phyloP scores from a whole-genome alignment of 306 rosid species.

The Morella rubra region DNA sequence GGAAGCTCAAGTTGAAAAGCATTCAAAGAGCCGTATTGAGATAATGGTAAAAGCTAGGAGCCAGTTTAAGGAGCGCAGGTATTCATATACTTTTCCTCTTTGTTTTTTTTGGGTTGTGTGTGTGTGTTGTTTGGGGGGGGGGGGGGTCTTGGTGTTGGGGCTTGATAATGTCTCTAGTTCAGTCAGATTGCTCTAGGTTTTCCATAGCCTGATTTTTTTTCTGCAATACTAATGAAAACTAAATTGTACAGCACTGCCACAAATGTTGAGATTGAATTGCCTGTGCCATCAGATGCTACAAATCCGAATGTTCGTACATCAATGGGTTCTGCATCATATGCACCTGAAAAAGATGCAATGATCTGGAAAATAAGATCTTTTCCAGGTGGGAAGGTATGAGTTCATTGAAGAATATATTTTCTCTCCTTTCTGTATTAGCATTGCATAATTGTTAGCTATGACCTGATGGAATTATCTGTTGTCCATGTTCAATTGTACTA shows the following conservation, averaged over 20 bases:
- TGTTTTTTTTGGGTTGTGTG: not conserved
- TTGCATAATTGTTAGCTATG: not conserved
- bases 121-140: not conserved
- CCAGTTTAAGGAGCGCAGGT: conserved; percentile 99
- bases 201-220: conserved; percentile 15
- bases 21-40: conserved; percentile 94
- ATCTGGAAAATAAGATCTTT: conserved; percentile 94
- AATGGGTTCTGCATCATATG: conserved; percentile 97
- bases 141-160: conserved; percentile 12
- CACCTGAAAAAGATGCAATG: conserved; percentile 90
- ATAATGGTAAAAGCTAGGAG: conserved; percentile 93
- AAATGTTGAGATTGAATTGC: conserved; percentile 87
- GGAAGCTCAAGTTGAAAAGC: conserved; percentile 95
- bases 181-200: conserved; percentile 14
- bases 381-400: conserved; percentile 93
- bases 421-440: not conserved
- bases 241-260: conserved; percentile 81
- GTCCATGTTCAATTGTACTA: conserved; percentile 19
- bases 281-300: conserved; percentile 87
- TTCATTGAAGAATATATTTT: conserved; percentile 26
- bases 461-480: not conserved
- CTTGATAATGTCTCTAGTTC: conserved; percentile 18
- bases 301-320: conserved; percentile 91
- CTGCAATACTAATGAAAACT: conserved; percentile 34
- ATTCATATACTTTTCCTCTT: conserved; percentile 15